Conservation (phyloP, 352 stramenopile species). For the Globisporangium megalacanthum region DNA sequence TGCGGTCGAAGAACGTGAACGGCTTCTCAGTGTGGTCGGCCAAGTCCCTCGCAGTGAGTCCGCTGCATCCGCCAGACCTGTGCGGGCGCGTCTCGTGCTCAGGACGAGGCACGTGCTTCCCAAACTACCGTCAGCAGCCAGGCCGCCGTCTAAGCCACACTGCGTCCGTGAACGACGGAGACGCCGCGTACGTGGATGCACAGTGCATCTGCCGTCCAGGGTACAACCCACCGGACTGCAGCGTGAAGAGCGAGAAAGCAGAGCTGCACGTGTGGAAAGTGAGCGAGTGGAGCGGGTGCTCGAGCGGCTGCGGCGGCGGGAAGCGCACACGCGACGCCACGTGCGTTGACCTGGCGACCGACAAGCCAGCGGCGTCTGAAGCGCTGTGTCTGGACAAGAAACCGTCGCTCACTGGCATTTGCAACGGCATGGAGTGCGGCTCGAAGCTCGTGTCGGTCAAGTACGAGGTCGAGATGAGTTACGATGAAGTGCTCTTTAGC, state of each 20-base stretch:
- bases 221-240: constrained; percentile 61
- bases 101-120: constrained; percentile 62
- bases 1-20: constrained; percentile 56
- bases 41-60: constrained; percentile 65
- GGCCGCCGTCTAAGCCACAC: not conserved
- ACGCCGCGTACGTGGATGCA: constrained; percentile 18
- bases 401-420: constrained; percentile 54
- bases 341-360: constrained; percentile 29
- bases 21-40: constrained; percentile 66
- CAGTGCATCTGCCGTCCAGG: constrained; percentile 61
- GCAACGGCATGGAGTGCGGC: constrained; percentile 73
- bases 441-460: constrained; percentile 59
- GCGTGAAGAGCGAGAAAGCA: constrained; percentile 31
- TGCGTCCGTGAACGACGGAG: not conserved
- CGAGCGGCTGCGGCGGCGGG: constrained; percentile 59
- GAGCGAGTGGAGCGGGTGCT: constrained; percentile 49
- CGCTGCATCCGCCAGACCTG: constrained; percentile 64
- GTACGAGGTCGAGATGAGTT: constrained; percentile 73
- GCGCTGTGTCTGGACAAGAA: constrained; percentile 29
- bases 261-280: constrained; percentile 45
- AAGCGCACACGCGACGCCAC: constrained; percentile 32
- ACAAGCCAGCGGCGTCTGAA: constrained; percentile 22
- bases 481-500: constrained; percentile 68
- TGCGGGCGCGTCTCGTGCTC: constrained; percentile 57
- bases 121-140: constrained; percentile 35